A percentile compares a stretch with the other conserved stretches of the same genome.
These are phyloP conservation scores for Raddia distichophylla DNA, from an alignment of 176 grass and related monocot species.

Conservation along the genomic window DNA sequence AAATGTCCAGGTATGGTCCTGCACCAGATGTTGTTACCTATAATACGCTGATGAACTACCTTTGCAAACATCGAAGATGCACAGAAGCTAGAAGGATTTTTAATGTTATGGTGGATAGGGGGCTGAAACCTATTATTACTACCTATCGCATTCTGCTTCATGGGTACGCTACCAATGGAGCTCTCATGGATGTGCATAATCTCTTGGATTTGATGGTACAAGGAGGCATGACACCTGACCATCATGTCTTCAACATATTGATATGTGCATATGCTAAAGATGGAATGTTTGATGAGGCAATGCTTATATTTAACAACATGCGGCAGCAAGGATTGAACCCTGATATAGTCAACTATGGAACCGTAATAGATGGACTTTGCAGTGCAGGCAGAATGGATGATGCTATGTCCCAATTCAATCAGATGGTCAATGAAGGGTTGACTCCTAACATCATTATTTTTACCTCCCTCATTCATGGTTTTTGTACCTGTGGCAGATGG, in stretches of 20 bases:
- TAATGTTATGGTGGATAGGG: neutral
- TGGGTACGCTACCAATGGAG: neutral
- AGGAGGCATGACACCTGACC: neutral
- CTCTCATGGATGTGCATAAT: neutral
- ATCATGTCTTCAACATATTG: neutral
- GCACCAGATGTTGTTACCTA: neutral
- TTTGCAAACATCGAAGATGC: neutral
- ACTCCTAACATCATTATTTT: neutral
- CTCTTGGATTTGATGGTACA: neutral
- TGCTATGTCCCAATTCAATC: constrained; percentile 27
- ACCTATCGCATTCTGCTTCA: neutral
- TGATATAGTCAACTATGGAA: constrained; percentile 12
- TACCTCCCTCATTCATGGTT: neutral
- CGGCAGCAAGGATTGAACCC: neutral
- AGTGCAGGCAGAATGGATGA: constrained; percentile 13
- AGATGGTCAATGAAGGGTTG: constrained; percentile 9
- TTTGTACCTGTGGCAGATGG: constrained; percentile 12
- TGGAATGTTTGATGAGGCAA: neutral
- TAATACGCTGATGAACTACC: neutral
- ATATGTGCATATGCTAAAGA: neutral
- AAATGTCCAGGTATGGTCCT: neutral
- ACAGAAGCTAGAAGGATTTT: neutral
- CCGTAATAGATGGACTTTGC: constrained; percentile 21
- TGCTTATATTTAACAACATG: neutral
- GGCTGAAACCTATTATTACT: neutral